Base-by-base conservation (phyloP, 768 basidiomycete genomes). In the Lactifluus rugatus region DNA sequence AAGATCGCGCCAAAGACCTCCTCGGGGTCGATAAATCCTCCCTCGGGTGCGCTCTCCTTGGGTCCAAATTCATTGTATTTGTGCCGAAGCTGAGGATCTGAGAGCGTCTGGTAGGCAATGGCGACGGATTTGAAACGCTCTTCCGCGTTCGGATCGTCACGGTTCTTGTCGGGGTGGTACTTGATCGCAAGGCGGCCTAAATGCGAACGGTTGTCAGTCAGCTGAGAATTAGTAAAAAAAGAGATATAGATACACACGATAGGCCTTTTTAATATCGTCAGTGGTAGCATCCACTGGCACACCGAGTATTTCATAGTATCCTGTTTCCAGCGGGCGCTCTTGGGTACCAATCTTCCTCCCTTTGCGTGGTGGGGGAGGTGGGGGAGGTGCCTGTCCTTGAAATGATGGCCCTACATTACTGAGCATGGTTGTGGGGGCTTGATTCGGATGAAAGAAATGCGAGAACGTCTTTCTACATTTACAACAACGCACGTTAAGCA, bases 31-130 rank as follows among this genome's bases (percentile, higher is more conserved):
- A 93, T 85, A 64, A 82, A 91, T 2, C 89, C 91, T 31, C 89
- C 90, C 57, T 92, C 90, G 0, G 87, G 83, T 11, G 78, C 83
- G 53, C 82, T 87, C 73, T 87, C 89, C 71, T 87, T 89, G 0
- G 87, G 76, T 1, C 91, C 93, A 67, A 93, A 94, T 68, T 91
- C 89, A 71, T 95, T 93, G 73, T 94, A 95, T 68, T 92, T 91
- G 63, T 80, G 78, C 14, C 92, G 82, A 9, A 92, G 78, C 1
- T 64, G 72, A 3, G 83, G 80, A 62, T 93, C 90, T 1, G 88
- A 90, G 6, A 93, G 80, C 0, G 88, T 90, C 67, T 91, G 88
- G 67, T 87, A 91, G 2, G 92, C 92, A 50, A 93, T 88, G 0
- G 92, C 89, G 61, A 95, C 92, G 62, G 87, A 80, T 67, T 92